Evolutionary conservation across 1,284 basidiomycete species (phyloP).

Genomic region (Moniliophthora roreri): DNA sequence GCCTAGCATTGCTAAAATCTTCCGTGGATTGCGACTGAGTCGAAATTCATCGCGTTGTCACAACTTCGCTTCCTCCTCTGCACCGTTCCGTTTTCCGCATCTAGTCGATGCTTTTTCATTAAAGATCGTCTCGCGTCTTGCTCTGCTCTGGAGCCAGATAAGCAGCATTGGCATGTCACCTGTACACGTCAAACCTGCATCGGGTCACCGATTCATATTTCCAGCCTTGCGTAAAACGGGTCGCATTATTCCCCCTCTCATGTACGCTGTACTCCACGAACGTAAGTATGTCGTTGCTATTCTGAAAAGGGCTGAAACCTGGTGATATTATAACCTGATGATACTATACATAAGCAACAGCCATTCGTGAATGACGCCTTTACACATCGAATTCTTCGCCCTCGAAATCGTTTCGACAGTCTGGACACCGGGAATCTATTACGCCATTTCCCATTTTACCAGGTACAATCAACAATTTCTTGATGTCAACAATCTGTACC

Average conservation of each 20-base stretch:
- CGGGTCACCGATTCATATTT: neutral
- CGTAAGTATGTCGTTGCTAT: too few species aligned
- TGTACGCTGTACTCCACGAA: neutral
- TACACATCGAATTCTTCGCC: too few species aligned
- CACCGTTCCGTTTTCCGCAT: neutral
- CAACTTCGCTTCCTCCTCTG: neutral
- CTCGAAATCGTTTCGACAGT: too few species aligned
- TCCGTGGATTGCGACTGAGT: neutral
- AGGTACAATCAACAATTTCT: neutral
- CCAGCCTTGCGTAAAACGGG: neutral
- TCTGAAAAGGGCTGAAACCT: too few species aligned
- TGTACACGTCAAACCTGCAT: slow-evolving; percentile 4
- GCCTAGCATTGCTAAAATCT: neutral
- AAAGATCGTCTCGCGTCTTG: neutral
- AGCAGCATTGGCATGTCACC: neutral
- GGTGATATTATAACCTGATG: too few species aligned
- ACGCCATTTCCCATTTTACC: too few species aligned
- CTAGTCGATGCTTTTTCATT: neutral
- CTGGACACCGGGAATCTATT: too few species aligned
- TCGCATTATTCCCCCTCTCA: neutral
- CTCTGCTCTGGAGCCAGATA: neutral
- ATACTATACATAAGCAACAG: too few species aligned
- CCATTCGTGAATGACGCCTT: too few species aligned
- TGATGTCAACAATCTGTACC: neutral
- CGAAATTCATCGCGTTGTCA: neutral